phyloP scores from a whole-genome alignment of 257 asterid species.

The Nicotiana obtusifolia region DNA sequence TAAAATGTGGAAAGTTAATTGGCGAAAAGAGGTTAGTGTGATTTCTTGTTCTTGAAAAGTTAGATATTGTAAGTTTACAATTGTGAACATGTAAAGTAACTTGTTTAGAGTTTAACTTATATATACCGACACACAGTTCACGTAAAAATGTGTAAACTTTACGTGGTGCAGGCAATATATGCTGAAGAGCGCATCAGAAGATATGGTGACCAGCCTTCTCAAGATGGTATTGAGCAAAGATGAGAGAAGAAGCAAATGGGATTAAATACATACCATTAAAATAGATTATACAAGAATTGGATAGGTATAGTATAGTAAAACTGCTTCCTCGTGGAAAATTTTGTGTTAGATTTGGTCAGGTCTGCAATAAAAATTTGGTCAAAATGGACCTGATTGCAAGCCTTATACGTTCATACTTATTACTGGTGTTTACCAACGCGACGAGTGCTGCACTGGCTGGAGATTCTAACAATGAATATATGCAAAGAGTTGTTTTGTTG shows the following conservation, averaged over 20 bases:
- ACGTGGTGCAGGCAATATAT: conserved; percentile 39
- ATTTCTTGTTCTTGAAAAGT: too few species aligned
- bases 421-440: not conserved
- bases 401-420: not conserved
- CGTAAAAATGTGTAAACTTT: not conserved
- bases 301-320: not conserved
- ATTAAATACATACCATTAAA: not conserved
- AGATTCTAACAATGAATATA: not conserved
- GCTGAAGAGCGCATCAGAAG: conserved; percentile 49
- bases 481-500: not conserved
- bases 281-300: not conserved
- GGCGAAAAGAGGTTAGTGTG: conserved; percentile 57
- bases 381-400: not conserved
- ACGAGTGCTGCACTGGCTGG: not conserved
- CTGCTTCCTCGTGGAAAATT: not conserved
- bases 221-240: conserved; percentile 20
- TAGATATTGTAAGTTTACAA: too few species aligned
- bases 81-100: not conserved
- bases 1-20: conserved; percentile 40
- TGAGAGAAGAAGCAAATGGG: not conserved
- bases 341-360: not conserved
- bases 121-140: too few species aligned
- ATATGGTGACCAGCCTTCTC: conserved; percentile 25
- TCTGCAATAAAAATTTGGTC: conserved; percentile 5
- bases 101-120: not conserved